Percentiles rank a stretch among this genome's conserved stretches.
Conservation (phyloP, 495 filamentous ascomycete genomes). For the Aspergillus olivimuriae region DNA sequence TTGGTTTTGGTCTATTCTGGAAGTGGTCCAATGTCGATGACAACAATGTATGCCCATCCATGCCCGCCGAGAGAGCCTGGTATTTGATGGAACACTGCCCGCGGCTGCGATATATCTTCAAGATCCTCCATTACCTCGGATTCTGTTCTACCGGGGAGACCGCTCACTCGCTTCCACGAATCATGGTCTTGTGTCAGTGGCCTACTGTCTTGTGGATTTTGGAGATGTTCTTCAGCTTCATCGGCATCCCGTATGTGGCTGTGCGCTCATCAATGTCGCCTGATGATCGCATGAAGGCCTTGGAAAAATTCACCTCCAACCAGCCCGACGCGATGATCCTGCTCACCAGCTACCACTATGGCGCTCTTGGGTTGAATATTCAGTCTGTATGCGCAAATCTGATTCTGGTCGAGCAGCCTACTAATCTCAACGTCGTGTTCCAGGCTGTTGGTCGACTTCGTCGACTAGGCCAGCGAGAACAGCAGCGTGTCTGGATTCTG, state of each 20-base stretch:
- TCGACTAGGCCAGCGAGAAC: neutral
- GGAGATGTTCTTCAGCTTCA: neutral
- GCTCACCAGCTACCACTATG: neutral
- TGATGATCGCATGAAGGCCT: neutral
- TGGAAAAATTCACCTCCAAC: neutral
- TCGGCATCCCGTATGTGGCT: neutral
- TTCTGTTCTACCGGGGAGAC: neutral
- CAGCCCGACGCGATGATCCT: neutral
- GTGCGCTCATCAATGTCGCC: neutral
- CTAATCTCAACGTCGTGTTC: constrained; percentile 21
- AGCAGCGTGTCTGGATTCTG: constrained; percentile 2
- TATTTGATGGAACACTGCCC: neutral
- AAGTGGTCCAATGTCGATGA: neutral
- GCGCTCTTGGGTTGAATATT: neutral
- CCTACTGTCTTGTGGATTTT: neutral
- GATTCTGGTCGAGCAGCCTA: constrained; percentile 18
- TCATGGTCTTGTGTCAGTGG: neutral
- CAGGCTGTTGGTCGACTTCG: constrained; percentile 3
- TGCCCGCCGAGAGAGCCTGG: neutral
- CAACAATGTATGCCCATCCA: neutral
- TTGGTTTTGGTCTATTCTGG: neutral
- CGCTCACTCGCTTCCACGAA: neutral
- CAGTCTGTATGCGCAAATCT: constrained; percentile 7
- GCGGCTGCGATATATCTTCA: neutral
- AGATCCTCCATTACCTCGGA: neutral